Percentiles rank a stretch among this genome's conserved stretches.
Evolutionary conservation across 768 basidiomycete species (phyloP).

Genomic region (Hysterangium stoloniferum): DNA sequence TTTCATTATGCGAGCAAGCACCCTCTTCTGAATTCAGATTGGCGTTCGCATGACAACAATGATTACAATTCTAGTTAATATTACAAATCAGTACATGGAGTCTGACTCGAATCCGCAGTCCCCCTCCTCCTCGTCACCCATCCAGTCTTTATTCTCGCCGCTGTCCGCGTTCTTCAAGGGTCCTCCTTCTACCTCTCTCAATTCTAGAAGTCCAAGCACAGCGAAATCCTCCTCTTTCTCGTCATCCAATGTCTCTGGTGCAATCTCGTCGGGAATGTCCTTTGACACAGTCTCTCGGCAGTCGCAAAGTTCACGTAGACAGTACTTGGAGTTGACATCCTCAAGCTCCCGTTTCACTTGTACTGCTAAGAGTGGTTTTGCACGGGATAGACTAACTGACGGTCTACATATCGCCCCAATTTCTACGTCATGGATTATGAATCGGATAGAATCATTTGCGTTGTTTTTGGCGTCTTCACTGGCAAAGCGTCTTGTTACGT

Average conservation of each 20-base stretch:
- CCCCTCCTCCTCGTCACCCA: neutral
- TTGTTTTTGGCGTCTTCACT: conserved; percentile 35
- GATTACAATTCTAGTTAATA: too few species aligned
- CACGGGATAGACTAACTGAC: conserved; percentile 42
- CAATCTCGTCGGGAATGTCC: conserved; percentile 14
- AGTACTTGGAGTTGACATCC: conserved; percentile 37
- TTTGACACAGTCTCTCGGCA: conserved; percentile 23
- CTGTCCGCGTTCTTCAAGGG: neutral
- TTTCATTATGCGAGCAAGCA: too few species aligned
- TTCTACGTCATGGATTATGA: conserved; percentile 49
- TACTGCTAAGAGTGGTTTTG: conserved; percentile 63
- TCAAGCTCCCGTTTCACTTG: conserved; percentile 46
- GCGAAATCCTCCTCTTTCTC: conserved; percentile 48
- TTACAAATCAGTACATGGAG: too few species aligned
- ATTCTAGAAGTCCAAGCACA: conserved; percentile 20
- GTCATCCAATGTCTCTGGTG: conserved; percentile 27
- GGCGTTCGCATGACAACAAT: too few species aligned
- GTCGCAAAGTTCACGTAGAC: conserved; percentile 36
- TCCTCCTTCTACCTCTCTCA: neutral
- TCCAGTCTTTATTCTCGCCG: neutral
- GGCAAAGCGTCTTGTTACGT: conserved; percentile 18
- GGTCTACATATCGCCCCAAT: conserved; percentile 58
- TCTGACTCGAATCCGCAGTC: too few species aligned
- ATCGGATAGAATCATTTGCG: conserved; percentile 44
- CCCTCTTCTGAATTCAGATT: too few species aligned